phyloP scores from a whole-genome alignment of 1,139 yeast genomes.

The Cylindricascospora bacillispora region DNA sequence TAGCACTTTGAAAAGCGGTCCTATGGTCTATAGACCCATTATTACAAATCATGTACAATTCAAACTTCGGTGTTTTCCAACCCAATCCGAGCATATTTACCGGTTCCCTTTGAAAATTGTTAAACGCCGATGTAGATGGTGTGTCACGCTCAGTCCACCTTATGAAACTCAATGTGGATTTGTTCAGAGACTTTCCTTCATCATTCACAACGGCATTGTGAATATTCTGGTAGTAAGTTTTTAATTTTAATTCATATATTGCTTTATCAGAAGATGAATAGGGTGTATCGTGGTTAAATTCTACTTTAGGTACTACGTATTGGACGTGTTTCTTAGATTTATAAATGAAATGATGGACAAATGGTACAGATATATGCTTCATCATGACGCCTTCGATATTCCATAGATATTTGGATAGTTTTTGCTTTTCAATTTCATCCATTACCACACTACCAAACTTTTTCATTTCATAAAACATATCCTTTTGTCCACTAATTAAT shows the following conservation, averaged over 20 bases:
- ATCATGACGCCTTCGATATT: slow-evolving; percentile 5
- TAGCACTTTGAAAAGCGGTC: slow-evolving; percentile 39
- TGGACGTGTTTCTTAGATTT: slow-evolving; percentile 56
- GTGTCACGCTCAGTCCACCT: slow-evolving; percentile 24
- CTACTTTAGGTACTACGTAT: slow-evolving; percentile 31
- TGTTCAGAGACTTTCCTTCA: slow-evolving; percentile 16
- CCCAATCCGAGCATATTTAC: slow-evolving; percentile 37
- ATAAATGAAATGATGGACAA: slow-evolving; percentile 68
- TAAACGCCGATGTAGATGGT: slow-evolving; percentile 2
- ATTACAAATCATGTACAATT: slow-evolving; percentile 39
- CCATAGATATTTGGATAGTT: slow-evolving; percentile 27
- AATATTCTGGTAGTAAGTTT: slow-evolving; percentile 18
- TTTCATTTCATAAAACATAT: slow-evolving; percentile 66
- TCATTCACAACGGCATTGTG: slow-evolving; percentile 17
- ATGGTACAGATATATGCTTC: slow-evolving; percentile 43
- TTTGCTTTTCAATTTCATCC: slow-evolving; percentile 17
- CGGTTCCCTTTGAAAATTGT: slow-evolving; percentile 13
- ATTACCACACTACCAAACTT: slow-evolving; percentile 44
- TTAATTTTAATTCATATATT: slow-evolving; percentile 14
- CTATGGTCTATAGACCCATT: slow-evolving; percentile 37
- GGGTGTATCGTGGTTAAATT: slow-evolving; percentile 3
- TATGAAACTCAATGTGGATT: slow-evolving; percentile 20
- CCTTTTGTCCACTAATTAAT: slow-evolving; percentile 70
- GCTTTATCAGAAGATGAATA: slow-evolving; percentile 1
- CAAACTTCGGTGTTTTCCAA: slow-evolving; percentile 46